Percentiles rank a stretch among this genome's conserved stretches.
These are phyloP conservation scores for Acanthamoeba royreba DNA, from an alignment of 208 protist species.

Conservation along the genomic window DNA sequence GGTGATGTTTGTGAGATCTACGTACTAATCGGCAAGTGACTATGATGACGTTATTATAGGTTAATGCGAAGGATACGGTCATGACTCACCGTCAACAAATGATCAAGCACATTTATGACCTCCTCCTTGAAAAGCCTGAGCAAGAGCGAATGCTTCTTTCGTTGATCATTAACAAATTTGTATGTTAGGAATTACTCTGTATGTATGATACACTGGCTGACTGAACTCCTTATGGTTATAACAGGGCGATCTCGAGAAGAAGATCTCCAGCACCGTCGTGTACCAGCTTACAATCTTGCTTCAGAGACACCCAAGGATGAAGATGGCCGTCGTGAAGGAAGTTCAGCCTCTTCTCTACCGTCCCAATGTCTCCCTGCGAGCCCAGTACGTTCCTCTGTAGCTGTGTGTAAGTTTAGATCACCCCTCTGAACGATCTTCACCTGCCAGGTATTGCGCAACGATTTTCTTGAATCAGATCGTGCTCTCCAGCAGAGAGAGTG, in stretches of 20 bases:
- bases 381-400: conserved; percentile 48
- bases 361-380: conserved; percentile 52
- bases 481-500: neutral
- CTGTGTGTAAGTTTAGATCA: too few relatives aligned
- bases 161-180: conserved; percentile 67
- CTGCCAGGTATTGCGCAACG: conserved; percentile 56
- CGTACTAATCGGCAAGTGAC: neutral
- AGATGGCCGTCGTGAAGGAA: conserved; percentile 54
- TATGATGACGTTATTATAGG: neutral
- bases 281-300: conserved; percentile 51
- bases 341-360: conserved; percentile 64
- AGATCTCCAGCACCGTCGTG: conserved; percentile 52
- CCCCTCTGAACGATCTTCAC: too few relatives aligned
- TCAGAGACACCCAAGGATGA: conserved; percentile 57
- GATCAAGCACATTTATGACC: conserved; percentile 37
- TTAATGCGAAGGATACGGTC: conserved; percentile 25
- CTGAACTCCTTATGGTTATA: neutral
- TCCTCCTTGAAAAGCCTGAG: conserved; percentile 56
- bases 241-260: conserved; percentile 59
- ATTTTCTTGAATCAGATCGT: conserved; percentile 67
- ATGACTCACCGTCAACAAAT: neutral
- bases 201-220: neutral
- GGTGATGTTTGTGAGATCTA: neutral
- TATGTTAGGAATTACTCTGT: neutral
- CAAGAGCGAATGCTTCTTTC: conserved; percentile 57